Evolutionary conservation across 495 filamentous ascomycete species (phyloP).

Genomic region (Penicillium herquei): DNA sequence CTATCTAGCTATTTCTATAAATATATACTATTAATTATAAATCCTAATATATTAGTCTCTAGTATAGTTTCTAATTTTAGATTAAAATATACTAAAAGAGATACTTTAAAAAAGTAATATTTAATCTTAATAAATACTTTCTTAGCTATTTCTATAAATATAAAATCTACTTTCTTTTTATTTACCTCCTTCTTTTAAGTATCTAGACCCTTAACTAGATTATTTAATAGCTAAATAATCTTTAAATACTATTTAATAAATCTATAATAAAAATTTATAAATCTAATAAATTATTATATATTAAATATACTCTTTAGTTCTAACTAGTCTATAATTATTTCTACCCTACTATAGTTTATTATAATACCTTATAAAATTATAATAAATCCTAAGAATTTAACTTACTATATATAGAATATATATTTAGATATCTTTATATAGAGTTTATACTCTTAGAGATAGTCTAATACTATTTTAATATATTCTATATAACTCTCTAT

Average conservation of each 20-base stretch:
- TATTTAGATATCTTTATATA: neutral
- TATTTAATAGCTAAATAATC: neutral
- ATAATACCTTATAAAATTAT: neutral
- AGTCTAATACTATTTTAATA: neutral
- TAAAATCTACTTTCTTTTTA: no score
- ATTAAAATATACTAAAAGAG: neutral
- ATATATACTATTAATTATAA: no score
- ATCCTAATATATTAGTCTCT: no score
- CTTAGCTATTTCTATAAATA: neutral
- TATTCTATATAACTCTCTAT: neutral
- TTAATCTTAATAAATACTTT: neutral
- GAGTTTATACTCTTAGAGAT: neutral
- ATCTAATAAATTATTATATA: slow-evolving; percentile 1
- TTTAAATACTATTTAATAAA: neutral
- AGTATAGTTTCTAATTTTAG: neutral
- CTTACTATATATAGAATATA: neutral
- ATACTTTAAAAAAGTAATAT: neutral
- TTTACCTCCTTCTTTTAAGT: neutral
- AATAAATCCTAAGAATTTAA: neutral
- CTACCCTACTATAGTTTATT: neutral
- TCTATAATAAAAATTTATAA: neutral
- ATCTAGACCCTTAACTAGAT: no score
- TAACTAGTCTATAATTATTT: neutral
- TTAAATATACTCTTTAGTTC: neutral
- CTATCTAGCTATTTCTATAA: neutral